phyloP scores from a whole-genome alignment of 129 eudicot genomes.

The Saposhnikovia divaricata region DNA sequence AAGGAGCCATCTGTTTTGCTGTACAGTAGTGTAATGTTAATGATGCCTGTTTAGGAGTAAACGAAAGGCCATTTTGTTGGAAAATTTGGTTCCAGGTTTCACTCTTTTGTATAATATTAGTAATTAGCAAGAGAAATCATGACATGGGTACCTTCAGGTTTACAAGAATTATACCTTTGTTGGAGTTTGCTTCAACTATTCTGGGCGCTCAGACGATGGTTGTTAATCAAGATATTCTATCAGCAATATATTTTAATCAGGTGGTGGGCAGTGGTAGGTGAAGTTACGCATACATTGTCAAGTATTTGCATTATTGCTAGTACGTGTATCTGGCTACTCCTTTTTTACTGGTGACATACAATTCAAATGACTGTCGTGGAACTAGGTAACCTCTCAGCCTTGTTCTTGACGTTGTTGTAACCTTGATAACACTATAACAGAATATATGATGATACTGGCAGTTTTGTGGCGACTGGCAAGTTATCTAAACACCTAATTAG shows the following conservation, averaged over 20 bases:
- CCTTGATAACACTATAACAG: neutral
- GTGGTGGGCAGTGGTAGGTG: neutral
- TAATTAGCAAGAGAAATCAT: conserved; percentile 6
- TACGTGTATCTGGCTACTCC: neutral
- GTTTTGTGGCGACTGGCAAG: no score
- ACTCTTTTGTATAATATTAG: conserved; percentile 22
- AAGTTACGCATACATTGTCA: neutral
- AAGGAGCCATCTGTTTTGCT: conserved; percentile 11
- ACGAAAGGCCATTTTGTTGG: conserved; percentile 11
- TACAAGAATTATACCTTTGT: neutral
- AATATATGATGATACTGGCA: no score
- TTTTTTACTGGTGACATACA: neutral
- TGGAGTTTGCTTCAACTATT: neutral
- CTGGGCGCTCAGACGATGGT: neutral
- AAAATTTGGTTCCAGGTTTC: neutral
- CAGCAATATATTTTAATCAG: no score
- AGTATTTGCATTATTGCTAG: neutral
- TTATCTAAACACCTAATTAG: no score
- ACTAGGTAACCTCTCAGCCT: neutral
- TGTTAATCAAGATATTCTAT: neutral
- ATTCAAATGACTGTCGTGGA: neutral
- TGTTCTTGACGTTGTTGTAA: neutral
- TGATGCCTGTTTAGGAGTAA: conserved; percentile 11
- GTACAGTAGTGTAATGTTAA: conserved; percentile 24
- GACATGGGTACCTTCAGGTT: neutral